Conservation (phyloP, 768 basidiomycete genomes). For the Neoboletus brunneissimus region DNA sequence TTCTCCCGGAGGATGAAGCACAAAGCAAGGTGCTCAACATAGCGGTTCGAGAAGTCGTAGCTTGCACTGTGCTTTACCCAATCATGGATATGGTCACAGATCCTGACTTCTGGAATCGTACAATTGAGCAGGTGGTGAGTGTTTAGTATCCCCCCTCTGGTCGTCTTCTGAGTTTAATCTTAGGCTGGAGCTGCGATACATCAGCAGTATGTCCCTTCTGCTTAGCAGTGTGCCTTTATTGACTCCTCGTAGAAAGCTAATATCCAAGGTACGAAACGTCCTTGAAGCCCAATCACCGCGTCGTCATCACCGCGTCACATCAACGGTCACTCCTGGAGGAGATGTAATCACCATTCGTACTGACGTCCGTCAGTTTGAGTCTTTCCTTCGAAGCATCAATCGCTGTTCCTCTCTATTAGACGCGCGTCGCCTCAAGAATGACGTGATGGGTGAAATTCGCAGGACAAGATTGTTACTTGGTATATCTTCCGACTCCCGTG, state of each 20-base stretch:
- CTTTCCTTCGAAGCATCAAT: slow-evolving; percentile 82
- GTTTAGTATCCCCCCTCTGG: neutral
- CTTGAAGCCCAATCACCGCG: slow-evolving; percentile 76
- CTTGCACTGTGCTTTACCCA: slow-evolving; percentile 81
- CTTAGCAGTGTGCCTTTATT: slow-evolving; percentile 9
- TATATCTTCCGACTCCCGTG: slow-evolving; percentile 29
- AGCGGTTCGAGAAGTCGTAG: slow-evolving; percentile 76
- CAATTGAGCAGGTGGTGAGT: slow-evolving; percentile 88
- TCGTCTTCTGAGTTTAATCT: slow-evolving; percentile 6
- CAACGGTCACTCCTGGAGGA: slow-evolving; percentile 42
- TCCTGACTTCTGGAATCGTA: slow-evolving; percentile 95
- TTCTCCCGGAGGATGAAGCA: slow-evolving; percentile 76
- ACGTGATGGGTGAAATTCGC: slow-evolving; percentile 88
- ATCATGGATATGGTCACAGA: slow-evolving; percentile 91
- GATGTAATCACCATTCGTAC: slow-evolving; percentile 83
- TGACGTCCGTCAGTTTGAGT: slow-evolving; percentile 81
- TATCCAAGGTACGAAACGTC: slow-evolving; percentile 82
- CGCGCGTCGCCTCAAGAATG: slow-evolving; percentile 86
- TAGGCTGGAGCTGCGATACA: slow-evolving; percentile 69
- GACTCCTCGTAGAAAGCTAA: slow-evolving; percentile 57
- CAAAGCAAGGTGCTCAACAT: slow-evolving; percentile 67
- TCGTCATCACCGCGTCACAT: slow-evolving; percentile 41
- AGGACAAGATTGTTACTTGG: slow-evolving; percentile 72
- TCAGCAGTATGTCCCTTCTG: slow-evolving; percentile 48
- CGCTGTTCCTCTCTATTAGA: slow-evolving; percentile 82